phyloP scores from a whole-genome alignment of 495 filamentous ascomycete species.

The Chlorociboria aeruginascens region DNA sequence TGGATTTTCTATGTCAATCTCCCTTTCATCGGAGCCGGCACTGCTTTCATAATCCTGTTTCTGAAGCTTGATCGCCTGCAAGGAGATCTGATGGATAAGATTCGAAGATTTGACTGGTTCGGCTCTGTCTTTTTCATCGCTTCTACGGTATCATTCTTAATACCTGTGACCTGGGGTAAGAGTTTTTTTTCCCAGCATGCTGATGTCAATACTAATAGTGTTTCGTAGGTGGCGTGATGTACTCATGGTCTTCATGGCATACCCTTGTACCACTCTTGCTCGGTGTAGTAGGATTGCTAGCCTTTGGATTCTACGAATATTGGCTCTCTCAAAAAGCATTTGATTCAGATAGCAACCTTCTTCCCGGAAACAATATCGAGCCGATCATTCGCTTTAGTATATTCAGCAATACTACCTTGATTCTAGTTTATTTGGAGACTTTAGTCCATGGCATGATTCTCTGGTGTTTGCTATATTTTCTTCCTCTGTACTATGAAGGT shows the following conservation, averaged over 20 bases:
- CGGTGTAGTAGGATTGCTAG: constrained; percentile 31
- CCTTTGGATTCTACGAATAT: constrained; percentile 37
- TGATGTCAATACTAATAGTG: neutral
- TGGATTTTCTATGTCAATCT: constrained; percentile 40
- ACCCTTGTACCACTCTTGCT: constrained; percentile 46
- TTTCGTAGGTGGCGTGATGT: constrained; percentile 37
- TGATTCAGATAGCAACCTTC: constrained; percentile 6
- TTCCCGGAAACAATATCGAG: constrained; percentile 15
- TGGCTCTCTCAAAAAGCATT: constrained; percentile 23
- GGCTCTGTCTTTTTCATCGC: constrained; percentile 44
- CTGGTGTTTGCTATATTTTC: constrained; percentile 48
- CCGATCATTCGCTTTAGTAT: constrained; percentile 35
- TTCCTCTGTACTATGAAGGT: constrained; percentile 56
- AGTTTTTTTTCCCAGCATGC: neutral
- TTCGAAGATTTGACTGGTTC: constrained; percentile 46
- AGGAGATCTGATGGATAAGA: constrained; percentile 27
- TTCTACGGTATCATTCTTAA: constrained; percentile 32
- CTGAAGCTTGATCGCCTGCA: constrained; percentile 22
- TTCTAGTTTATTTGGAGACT: constrained; percentile 28
- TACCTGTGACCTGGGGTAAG: constrained; percentile 32
- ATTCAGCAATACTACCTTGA: constrained; percentile 30
- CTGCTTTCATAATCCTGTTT: constrained; percentile 28
- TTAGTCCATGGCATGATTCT: constrained; percentile 38
- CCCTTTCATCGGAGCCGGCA: constrained; percentile 27
- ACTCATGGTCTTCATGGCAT: constrained; percentile 38